These are phyloP conservation scores for Fusarium domesticum DNA, from an alignment of 2,329 filamentous ascomycete genomes.

Conservation along the genomic window DNA sequence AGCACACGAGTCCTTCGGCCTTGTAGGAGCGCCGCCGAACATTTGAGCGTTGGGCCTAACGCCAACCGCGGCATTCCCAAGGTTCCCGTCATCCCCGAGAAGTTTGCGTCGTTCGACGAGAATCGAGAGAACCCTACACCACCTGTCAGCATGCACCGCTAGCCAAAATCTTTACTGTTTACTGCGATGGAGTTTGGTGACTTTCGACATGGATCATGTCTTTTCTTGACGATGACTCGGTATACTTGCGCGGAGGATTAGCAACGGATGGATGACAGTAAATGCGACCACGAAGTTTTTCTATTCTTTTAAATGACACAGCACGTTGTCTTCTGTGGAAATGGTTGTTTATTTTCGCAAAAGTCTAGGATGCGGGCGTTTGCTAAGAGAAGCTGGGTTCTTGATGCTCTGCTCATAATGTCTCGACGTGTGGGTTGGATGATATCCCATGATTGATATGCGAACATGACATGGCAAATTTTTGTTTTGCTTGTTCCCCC, in stretches of 20 bases:
- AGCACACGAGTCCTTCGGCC: constrained; percentile 28
- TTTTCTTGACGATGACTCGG: background rate
- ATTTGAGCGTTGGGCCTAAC: constrained; percentile 44
- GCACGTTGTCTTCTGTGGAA: background rate
- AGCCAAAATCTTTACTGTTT: no score
- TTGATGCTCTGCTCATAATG: no score
- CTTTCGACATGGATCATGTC: background rate
- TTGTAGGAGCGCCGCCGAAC: constrained; percentile 23
- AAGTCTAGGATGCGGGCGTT: no score
- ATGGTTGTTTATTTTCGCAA: no score
- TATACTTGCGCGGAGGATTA: background rate
- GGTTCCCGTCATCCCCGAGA: constrained; percentile 44
- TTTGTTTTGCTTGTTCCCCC: background rate
- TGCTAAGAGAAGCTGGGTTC: background rate
- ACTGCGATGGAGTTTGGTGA: no score
- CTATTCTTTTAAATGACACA: background rate
- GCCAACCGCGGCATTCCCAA: constrained; percentile 46
- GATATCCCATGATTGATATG: background rate
- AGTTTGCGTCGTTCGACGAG: constrained; percentile 37
- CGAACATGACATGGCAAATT: background rate
- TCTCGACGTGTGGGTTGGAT: background rate
- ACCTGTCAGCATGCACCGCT: constrained; percentile 30
- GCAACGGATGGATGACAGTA: background rate
- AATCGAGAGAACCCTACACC: constrained; percentile 35
- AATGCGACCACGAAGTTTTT: background rate